phyloP scores from a whole-genome alignment of 2,329 filamentous ascomycete species.

The Fusarium mexicanum region DNA sequence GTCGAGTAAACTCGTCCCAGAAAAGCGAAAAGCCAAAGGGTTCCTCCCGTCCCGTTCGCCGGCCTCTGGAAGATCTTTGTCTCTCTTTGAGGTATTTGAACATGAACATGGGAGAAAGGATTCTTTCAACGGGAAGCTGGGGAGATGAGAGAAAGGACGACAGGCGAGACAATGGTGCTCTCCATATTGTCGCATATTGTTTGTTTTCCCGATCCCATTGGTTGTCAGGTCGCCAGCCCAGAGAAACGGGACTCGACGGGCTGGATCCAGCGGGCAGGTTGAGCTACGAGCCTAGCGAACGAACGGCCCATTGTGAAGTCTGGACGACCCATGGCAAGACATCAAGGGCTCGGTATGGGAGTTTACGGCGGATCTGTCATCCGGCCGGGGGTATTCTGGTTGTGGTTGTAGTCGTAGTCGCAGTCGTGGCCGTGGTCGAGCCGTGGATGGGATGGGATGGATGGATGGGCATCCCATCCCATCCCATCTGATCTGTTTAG shows the following conservation, averaged over 20 bases:
- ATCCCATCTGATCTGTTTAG: conserved; percentile 31
- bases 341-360: conserved; percentile 42
- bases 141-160: background rate
- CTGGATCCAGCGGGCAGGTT: conserved; percentile 45
- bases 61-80: conserved; percentile 25
- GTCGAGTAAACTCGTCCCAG: conserved; percentile 37
- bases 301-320: conserved; percentile 39
- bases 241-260: conserved; percentile 41
- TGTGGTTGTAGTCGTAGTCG: background rate
- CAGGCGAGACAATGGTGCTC: conserved; percentile 9
- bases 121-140: background rate
- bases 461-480: background rate
- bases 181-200: conserved; percentile 11
- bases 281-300: conserved; percentile 42
- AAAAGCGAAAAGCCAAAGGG: conserved; percentile 38
- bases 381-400: conserved; percentile 31
- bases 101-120: background rate
- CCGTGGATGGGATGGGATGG: conserved; percentile 27
- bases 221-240: conserved; percentile 34
- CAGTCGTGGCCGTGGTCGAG: conserved; percentile 21
- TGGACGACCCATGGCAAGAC: conserved; percentile 37
- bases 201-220: conserved; percentile 32
- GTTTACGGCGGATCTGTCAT: conserved; percentile 42
- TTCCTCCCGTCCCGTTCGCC: conserved; percentile 43
- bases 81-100: conserved; percentile 14